Base-by-base conservation (phyloP, 768 basidiomycete genomes). In the Hebeloma cylindrosporum region DNA sequence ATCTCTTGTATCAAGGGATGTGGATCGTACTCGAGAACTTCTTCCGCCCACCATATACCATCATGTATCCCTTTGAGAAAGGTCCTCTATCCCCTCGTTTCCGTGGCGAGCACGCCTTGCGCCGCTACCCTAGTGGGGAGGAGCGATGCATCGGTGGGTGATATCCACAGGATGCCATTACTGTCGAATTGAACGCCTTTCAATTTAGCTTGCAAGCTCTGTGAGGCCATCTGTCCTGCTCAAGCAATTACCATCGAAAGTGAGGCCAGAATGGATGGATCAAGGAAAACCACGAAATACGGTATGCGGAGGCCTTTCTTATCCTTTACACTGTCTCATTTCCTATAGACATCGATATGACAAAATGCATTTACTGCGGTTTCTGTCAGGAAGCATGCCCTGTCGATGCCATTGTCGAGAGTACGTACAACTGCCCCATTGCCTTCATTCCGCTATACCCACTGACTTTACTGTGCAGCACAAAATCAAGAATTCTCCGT, bases 331-430 rank as follows among this genome's bases (percentile, higher is more conserved):
- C 33, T 26, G 21, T 39, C 38, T 52, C 7, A 42, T 38, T 31
- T 8, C 30, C 35, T 40, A 21, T 53, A 94, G 92, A 98, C 70
- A 93, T 98, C 59, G 96, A 99, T 66, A 99, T 99, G 96, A 99
- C 96, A 48, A 98, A 94, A 77, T 98, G 96, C 71, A 99, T 99
- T 60, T 99, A 99, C 75, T 99, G 96, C 68, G 96, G 96, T 42
- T 98, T 97, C 77, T 98, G 96, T 67, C 95, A 98, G 69, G 96
- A 98, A 71, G 96, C 96, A 22, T 99, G 96, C 65, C 96, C 96
- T 2, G 96, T 98, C 45, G 96, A 98, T 69, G 96, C 96, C 48
- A 98, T 99, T 58, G 96, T 99, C 43, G 96, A 98, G 74, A 95
- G 94, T 95, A 62, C 53, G 91, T 72, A 30, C 36, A 41, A 28